Percentiles rank a stretch among this genome's conserved stretches.
Conservation (phyloP, 305 asterid species). For the Ilex paraguariensis region DNA sequence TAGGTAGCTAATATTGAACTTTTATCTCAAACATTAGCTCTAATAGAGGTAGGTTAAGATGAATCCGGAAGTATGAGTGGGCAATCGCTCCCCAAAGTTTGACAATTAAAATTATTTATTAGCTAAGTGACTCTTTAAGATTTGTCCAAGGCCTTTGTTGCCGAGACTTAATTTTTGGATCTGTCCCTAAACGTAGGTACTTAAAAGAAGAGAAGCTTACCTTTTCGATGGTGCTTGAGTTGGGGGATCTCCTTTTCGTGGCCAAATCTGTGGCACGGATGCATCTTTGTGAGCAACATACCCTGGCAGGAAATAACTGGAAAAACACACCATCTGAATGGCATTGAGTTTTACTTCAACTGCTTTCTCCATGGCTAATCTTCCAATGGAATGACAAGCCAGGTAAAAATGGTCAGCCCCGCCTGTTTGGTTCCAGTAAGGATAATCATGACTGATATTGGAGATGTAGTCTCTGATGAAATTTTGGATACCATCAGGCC, state of each 20-base stretch:
- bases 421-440: constrained; percentile 74
- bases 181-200: too few relatives aligned
- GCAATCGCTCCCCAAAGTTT: too few relatives aligned
- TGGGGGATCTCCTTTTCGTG: constrained; percentile 49
- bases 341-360: constrained; percentile 64
- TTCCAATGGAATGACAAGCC: constrained; percentile 79
- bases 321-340: constrained; percentile 84
- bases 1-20: background rate
- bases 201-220: constrained; percentile 20
- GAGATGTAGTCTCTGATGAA: constrained; percentile 42
- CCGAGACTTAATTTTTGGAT: too few relatives aligned
- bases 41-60: too few relatives aligned
- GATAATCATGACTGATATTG: constrained; percentile 43
- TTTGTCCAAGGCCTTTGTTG: too few relatives aligned
- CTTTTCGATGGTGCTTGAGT: constrained; percentile 41
- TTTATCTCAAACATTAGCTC: too few relatives aligned
- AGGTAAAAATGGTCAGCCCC: constrained; percentile 96
- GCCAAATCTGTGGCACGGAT: constrained; percentile 94
- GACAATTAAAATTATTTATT: too few relatives aligned
- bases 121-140: too few relatives aligned
- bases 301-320: constrained; percentile 71
- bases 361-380: constrained; percentile 73
- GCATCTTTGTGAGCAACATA: constrained; percentile 85
- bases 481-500: constrained; percentile 57
- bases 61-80: too few relatives aligned